Evolutionary conservation across 2,329 filamentous ascomycete species (phyloP).

Genomic region (Aspergillus amoenus): DNA sequence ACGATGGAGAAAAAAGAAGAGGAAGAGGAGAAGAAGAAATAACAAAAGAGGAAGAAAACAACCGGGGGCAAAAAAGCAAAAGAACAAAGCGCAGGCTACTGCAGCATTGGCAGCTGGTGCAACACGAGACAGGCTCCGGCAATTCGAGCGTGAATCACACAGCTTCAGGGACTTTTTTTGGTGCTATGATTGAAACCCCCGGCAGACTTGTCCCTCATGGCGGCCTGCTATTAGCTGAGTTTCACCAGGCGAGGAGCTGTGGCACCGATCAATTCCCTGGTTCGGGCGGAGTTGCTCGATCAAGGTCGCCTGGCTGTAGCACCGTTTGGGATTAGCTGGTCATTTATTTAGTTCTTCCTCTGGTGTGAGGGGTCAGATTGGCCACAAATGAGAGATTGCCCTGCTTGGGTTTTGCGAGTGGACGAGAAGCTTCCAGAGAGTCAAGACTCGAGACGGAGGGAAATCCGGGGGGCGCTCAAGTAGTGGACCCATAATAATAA

Average conservation of each 20-base stretch:
- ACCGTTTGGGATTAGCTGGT: neutral
- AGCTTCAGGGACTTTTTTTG: neutral
- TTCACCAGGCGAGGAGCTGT: slow-evolving; percentile 13
- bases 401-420: neutral
- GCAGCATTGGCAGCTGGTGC: slow-evolving; percentile 8
- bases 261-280: slow-evolving; percentile 10
- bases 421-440: neutral
- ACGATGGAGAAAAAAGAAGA: slow-evolving; percentile 12
- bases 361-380: slow-evolving; percentile 4
- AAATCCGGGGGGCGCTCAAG: neutral
- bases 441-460: neutral
- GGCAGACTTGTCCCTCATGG: slow-evolving; percentile 7
- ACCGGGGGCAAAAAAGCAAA: slow-evolving; percentile 12
- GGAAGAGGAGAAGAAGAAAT: slow-evolving; percentile 9
- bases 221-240: slow-evolving; percentile 20
- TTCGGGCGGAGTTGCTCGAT: slow-evolving; percentile 1
- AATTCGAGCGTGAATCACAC: neutral
- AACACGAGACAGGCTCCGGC: neutral
- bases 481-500: neutral
- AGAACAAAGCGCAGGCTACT: slow-evolving; percentile 14
- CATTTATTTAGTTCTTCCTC: neutral
- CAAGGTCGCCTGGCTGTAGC: neutral
- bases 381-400: neutral
- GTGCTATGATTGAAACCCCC: slow-evolving; percentile 9
- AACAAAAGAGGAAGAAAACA: slow-evolving; percentile 8